A percentile compares a stretch with the other conserved stretches of the same genome.
These are phyloP conservation scores for Ceratobasidium sp. DNA, from an alignment of 1,284 basidiomycete species.

Conservation along the genomic window DNA sequence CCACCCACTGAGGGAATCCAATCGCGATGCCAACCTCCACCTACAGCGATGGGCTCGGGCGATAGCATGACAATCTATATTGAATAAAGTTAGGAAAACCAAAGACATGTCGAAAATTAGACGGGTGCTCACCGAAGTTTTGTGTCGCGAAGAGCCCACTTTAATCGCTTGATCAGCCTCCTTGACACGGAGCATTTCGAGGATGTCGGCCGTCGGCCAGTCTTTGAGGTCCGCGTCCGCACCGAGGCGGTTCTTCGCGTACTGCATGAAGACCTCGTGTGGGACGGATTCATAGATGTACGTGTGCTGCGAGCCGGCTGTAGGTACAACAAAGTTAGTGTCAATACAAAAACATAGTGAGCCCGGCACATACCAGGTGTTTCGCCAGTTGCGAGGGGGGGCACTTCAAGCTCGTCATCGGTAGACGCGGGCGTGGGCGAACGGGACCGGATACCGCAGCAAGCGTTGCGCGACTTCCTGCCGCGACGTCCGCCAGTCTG, in stretches of 20 bases:
- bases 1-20: neutral
- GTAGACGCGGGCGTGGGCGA: neutral
- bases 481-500: neutral
- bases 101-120: too few relatives aligned
- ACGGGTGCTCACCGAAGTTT: conserved; percentile 1
- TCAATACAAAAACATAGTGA: neutral
- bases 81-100: neutral
- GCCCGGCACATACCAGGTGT: neutral
- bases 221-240: neutral
- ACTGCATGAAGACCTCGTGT: conserved; percentile 4
- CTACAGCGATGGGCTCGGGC: neutral
- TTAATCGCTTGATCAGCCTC: conserved; percentile 1
- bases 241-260: conserved; percentile 2
- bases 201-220: conserved; percentile 9
- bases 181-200: conserved; percentile 3
- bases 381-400: neutral
- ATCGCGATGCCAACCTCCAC: conserved; percentile 13
- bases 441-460: neutral
- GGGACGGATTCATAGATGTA: conserved; percentile 1
- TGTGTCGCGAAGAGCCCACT: neutral
- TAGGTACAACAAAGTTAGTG: neutral
- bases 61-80: conserved; percentile 2
- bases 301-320: neutral
- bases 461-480: neutral
- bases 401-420: neutral